Percentiles rank a stretch among this genome's conserved stretches.
Evolutionary conservation across 2,329 filamentous ascomycete genomes (phyloP).

Genomic region (Paecilomyces dactylethromorphus): DNA sequence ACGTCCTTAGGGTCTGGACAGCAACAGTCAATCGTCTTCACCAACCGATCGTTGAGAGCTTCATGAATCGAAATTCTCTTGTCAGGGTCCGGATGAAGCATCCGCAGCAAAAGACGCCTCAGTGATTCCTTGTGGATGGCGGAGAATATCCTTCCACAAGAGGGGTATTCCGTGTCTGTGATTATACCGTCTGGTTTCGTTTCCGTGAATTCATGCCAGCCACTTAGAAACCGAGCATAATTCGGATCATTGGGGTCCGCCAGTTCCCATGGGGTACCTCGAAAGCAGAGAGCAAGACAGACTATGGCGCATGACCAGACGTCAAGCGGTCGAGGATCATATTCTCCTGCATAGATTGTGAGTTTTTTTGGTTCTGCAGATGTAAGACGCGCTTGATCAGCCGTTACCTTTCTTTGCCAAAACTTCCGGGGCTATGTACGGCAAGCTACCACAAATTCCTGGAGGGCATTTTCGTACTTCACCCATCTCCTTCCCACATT

Average conservation of each 20-base stretch:
- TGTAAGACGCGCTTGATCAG: background rate
- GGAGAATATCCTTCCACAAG: constrained; percentile 58
- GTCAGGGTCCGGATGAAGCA: constrained; percentile 73
- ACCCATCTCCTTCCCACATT: constrained; percentile 67
- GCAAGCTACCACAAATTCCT: constrained; percentile 76
- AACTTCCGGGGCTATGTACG: constrained; percentile 84
- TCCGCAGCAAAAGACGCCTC: constrained; percentile 65
- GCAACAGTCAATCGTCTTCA: constrained; percentile 73
- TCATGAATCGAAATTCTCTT: constrained; percentile 65
- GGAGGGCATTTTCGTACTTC: constrained; percentile 66
- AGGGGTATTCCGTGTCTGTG: constrained; percentile 59
- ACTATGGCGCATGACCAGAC: constrained; percentile 83
- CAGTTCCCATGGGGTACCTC: constrained; percentile 66
- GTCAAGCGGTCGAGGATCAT: constrained; percentile 73
- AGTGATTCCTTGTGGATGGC: constrained; percentile 45
- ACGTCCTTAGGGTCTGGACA: constrained; percentile 61
- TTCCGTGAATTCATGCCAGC: constrained; percentile 63
- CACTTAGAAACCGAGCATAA: constrained; percentile 59
- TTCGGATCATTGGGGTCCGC: constrained; percentile 53
- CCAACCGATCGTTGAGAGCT: constrained; percentile 63
- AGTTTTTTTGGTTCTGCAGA: background rate
- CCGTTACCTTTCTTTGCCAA: constrained; percentile 53
- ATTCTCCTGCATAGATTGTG: constrained; percentile 34
- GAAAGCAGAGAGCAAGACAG: constrained; percentile 69
- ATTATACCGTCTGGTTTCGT: constrained; percentile 48